Evolutionary conservation across 2,329 filamentous ascomycete species (phyloP).

Genomic region (Colletotrichum eleusines): DNA sequence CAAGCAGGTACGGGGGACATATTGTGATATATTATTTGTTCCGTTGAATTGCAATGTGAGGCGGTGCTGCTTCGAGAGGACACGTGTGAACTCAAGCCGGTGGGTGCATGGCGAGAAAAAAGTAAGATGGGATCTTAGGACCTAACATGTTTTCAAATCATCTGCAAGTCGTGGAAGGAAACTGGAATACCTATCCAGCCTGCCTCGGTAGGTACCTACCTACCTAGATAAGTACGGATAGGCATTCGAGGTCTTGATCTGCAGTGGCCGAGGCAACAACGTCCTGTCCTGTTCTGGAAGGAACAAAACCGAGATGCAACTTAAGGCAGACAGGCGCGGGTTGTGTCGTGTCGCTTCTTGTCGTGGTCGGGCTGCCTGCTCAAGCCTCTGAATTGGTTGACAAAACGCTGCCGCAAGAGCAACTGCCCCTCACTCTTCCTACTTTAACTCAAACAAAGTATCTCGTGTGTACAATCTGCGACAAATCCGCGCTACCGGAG

Average conservation of each 20-base stretch:
- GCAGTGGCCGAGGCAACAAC: not conserved
- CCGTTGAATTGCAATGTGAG: too few species aligned
- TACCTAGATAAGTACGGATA: too few species aligned
- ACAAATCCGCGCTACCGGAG: too few species aligned
- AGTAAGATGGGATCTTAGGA: not conserved
- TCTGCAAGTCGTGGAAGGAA: not conserved
- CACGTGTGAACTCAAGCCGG: not conserved
- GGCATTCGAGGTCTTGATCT: too few species aligned
- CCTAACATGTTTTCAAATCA: constrained; percentile 15
- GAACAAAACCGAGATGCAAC: not conserved
- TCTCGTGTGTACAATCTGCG: not conserved
- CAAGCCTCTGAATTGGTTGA: too few species aligned
- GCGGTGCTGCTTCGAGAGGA: constrained; percentile 1
- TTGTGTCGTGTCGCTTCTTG: too few species aligned
- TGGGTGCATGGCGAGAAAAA: not conserved
- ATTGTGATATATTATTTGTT: too few species aligned
- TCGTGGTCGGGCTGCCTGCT: not conserved
- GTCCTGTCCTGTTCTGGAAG: not conserved
- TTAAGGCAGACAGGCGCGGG: not conserved
- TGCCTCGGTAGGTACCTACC: not conserved
- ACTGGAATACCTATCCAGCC: constrained; percentile 3
- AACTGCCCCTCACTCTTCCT: not conserved
- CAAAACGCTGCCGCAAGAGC: too few species aligned
- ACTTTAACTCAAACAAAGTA: not conserved
- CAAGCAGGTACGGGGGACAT: too few species aligned